Conservation (phyloP, 306 rosid genomes). For the Alnus glutinosa region DNA sequence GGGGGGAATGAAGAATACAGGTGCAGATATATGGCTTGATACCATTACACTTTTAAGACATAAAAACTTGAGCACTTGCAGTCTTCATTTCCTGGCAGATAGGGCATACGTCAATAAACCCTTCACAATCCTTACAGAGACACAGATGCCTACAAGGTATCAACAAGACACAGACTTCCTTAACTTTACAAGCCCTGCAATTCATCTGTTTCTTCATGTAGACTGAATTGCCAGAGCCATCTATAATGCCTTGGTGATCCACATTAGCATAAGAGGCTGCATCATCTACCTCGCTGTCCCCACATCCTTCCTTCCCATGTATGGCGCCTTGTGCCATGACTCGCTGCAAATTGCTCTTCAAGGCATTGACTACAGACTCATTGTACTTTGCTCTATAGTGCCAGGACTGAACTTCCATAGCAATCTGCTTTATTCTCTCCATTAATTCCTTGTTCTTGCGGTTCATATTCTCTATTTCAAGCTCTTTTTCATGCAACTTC, state of each 20-base stretch:
- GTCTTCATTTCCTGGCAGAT: constrained; percentile 29
- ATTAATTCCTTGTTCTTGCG: constrained; percentile 34
- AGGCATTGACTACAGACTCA: constrained; percentile 25
- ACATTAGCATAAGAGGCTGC: constrained; percentile 25
- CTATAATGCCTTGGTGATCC: neutral
- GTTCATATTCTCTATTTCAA: constrained; percentile 31
- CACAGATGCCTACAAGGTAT: constrained; percentile 42
- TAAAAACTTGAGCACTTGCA: constrained; percentile 27
- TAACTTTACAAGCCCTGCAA: constrained; percentile 36
- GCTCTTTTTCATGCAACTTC: constrained; percentile 34
- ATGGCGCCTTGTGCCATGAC: constrained; percentile 26
- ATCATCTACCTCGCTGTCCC: constrained; percentile 40
- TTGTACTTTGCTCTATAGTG: constrained; percentile 38
- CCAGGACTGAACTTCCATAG: constrained; percentile 34
- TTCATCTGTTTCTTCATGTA: constrained; percentile 6
- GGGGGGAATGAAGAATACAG: neutral
- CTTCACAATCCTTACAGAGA: constrained; percentile 41
- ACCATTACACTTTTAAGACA: constrained; percentile 15
- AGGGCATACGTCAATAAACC: constrained; percentile 31
- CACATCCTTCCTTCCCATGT: constrained; percentile 33
- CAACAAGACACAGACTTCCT: constrained; percentile 31
- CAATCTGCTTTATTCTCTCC: constrained; percentile 33
- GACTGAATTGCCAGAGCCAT: constrained; percentile 9
- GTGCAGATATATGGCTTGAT: neutral
- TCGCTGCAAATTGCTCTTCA: constrained; percentile 35